Evolutionary conservation across 352 stramenopile species (phyloP).

Genomic region (Phytophthora litchii): DNA sequence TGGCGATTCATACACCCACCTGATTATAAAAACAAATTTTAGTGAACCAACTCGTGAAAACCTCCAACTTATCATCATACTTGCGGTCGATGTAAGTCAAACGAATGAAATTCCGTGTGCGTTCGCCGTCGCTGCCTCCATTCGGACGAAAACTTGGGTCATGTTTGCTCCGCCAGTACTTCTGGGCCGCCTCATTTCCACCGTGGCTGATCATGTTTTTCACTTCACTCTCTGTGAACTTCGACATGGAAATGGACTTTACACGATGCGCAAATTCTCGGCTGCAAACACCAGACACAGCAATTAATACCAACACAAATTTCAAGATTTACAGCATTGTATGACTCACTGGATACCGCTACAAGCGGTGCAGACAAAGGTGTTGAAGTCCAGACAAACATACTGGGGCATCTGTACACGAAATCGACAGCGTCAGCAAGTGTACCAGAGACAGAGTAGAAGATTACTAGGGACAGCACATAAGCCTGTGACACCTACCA

Average conservation of each 20-base stretch:
- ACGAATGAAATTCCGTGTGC: constrained; percentile 90
- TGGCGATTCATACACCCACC: constrained; percentile 84
- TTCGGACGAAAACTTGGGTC: constrained; percentile 79
- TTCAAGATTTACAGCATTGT: not conserved
- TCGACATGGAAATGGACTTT: constrained; percentile 95
- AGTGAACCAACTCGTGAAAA: not conserved
- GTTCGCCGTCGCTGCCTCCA: constrained; percentile 77
- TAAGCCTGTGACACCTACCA: constrained; percentile 43
- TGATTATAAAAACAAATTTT: constrained; percentile 16
- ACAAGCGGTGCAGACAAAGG: constrained; percentile 94
- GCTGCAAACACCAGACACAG: constrained; percentile 32
- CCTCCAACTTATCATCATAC: constrained; percentile 34
- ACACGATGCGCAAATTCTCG: constrained; percentile 93
- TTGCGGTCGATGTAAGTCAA: constrained; percentile 89
- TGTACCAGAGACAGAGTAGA: not conserved
- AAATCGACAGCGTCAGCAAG: constrained; percentile 12
- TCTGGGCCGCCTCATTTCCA: constrained; percentile 89
- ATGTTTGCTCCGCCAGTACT: constrained; percentile 86
- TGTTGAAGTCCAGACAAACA: constrained; percentile 93
- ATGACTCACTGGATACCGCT: constrained; percentile 91
- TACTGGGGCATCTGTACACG: constrained; percentile 89
- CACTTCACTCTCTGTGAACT: constrained; percentile 92
- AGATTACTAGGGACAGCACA: not conserved
- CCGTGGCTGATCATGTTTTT: constrained; percentile 89
- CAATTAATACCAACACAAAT: not conserved